Base-by-base conservation (phyloP, 805 yeast genomes). In the Saturnispora silvae region DNA sequence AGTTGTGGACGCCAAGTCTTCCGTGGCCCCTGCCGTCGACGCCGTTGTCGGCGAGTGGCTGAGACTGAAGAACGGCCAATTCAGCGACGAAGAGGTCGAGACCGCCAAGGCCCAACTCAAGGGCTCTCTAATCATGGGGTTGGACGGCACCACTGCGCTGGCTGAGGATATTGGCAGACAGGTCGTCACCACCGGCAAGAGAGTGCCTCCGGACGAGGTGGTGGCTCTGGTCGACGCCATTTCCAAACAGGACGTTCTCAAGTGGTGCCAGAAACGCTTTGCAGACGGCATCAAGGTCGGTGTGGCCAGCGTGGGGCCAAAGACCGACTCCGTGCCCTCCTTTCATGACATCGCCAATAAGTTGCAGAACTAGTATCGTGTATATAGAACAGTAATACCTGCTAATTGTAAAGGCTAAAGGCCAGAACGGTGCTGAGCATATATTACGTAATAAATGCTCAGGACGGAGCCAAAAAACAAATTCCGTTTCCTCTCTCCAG, bases 81-180 rank as follows among this genome's bases (percentile, higher is more conserved):
- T 89, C 36, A 63, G 85, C 3, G 84, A 75, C 17, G 83, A 75
- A 32, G 97, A 92, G 62, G 92, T 92, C 10, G 94, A 79, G 56
- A 77, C 95, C 39, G 94, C 97, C 10, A 92, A 92, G 62, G 77
- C 96, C 2, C 96, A 87, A 61, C 68, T 92, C 46, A 87, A 89
- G 63, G 97, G 97, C 1, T 83, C 96, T 0, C 66, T 92, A 38
- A 68, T 92, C 35, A 66, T 92, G 40, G 82, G 95, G 5, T 67
- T 92, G 32, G 99, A 92, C 59, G 96, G 95, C 44, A 78, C 95
- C 11, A 86, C 97, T 6, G 89, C 96, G 5, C 76, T 86, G 34
- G 96, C 96, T 23, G 99, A 92, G 62, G 97, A 92, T 60, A 85
- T 92, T 49, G 98, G 98, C 20, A 78, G 98, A 60, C 98, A 92